Base-by-base conservation (phyloP, 192 early-diverging fungal genomes). In the Podila verticillata region DNA sequence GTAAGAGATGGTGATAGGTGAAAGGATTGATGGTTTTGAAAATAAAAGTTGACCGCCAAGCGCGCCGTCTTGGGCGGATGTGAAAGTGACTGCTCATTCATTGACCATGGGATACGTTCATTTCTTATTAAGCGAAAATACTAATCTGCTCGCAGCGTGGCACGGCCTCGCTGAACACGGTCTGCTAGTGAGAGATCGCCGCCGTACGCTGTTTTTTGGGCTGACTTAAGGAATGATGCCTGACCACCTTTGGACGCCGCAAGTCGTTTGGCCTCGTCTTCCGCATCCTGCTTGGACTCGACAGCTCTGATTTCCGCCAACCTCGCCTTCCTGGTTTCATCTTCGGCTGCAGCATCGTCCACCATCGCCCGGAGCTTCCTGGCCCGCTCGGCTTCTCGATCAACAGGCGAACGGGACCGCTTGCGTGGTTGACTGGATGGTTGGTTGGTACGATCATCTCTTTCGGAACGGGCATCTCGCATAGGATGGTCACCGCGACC, bases 331-430 rank as follows among this genome's bases (percentile, higher is more conserved):
- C 86, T 73, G 13, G 60, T 47, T 22, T 39, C 48, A 34, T 83
- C 84, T 26, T 81, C 70, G 17, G 72, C 73, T 10, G 57, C 36
- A 2, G 86, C 86, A 82, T 87, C 66, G 1, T 70, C 70, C n/a
- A 78, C 47, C 86, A 87, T 87, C 7, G 75, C 86, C 56, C 66
- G 68, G 44, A 87, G 35, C 26, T 63, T 75, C 61, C 66, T 56
- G 12, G 66, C 68, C 7, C 65, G 32, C 49, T 79, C 74, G 31
- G 68, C 63, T 31, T 39, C 68, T 34, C 35, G 12, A 36, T 62
- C 61, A 20, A 17, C 34, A 17, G 70, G 70, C 6, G 70, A 72
- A 15, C 49, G 70, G 35, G 70, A 71, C n/a, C 69, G 60, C 29
- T 51, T 60, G 44, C 44, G 58, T 24, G 20, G 20, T 54, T 54